Conservation (phyloP, 192 early-diverging fungal genomes). For the Rhizoclosmatium sp. region DNA sequence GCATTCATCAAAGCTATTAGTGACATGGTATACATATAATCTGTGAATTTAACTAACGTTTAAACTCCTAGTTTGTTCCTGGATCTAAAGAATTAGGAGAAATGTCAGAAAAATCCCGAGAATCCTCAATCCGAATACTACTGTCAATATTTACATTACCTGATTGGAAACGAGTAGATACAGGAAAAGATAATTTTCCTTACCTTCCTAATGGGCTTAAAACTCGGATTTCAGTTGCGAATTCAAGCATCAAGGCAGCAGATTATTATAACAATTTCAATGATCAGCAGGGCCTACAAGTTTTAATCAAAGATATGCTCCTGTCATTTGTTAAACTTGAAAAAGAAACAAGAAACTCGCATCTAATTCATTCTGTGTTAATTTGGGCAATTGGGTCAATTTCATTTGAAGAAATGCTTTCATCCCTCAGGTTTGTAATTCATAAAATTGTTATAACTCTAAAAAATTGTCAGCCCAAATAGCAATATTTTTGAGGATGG, state of each 20-base stretch:
- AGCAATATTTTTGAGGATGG: conserved; percentile 62
- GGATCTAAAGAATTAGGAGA: conserved; percentile 11
- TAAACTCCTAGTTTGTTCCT: conserved; percentile 12
- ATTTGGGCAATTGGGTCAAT: conserved; percentile 43
- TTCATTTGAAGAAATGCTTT: conserved; percentile 57
- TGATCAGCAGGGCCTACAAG: conserved; percentile 20
- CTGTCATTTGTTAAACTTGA: conserved; percentile 40
- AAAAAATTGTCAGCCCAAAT: conserved; percentile 31
- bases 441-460: conserved; percentile 20
- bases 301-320: conserved; percentile 50
- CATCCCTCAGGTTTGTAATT: conserved; percentile 33
- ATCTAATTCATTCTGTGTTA: conserved; percentile 45
- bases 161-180: conserved; percentile 5
- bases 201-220: neutral
- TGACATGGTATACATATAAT: conserved; percentile 55
- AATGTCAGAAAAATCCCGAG: conserved; percentile 52
- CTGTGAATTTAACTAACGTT: too few relatives aligned
- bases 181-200: neutral
- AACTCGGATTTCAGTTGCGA: too few relatives aligned
- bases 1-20: conserved; percentile 69
- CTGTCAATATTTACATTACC: conserved; percentile 51
- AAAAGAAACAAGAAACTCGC: conserved; percentile 37
- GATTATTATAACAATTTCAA: conserved; percentile 27
- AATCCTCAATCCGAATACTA: conserved; percentile 54
- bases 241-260: neutral